A percentile compares a stretch with the other conserved stretches of the same genome.
phyloP scores from a whole-genome alignment of 1,284 basidiomycete species.

The Trichosporon faecale region DNA sequence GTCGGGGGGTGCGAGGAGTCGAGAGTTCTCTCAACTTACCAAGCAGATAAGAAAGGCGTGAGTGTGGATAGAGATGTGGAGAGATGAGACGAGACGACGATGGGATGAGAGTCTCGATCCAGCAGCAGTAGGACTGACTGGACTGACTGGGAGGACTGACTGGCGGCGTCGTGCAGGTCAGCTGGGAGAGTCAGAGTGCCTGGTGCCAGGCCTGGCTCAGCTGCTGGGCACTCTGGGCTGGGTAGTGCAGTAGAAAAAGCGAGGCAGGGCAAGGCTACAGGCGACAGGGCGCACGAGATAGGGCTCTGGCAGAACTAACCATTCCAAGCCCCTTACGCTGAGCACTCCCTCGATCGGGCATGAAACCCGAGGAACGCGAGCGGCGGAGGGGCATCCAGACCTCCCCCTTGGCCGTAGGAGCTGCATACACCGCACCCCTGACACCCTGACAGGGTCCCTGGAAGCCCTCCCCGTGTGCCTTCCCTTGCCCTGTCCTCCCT shows the following conservation, averaged over 20 bases:
- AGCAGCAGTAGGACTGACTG: too few species aligned
- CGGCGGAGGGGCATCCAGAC: too few species aligned
- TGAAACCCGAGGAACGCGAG: neutral
- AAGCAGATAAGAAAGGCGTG: neutral
- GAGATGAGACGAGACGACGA: neutral
- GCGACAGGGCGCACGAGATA: neutral
- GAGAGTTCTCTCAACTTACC: neutral
- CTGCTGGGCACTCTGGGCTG: neutral
- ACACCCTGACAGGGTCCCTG: neutral
- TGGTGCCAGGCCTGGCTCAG: too few species aligned
- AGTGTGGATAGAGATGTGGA: neutral
- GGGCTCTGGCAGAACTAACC: neutral
- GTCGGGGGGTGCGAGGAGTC: neutral
- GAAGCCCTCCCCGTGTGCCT: slow-evolving; percentile 1
- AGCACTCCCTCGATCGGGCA: neutral
- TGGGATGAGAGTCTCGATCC: neutral
- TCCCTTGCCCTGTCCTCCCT: neutral
- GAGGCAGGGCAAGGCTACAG: neutral
- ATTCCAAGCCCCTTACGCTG: neutral
- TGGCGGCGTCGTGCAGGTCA: neutral
- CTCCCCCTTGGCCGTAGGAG: neutral
- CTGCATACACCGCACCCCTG: neutral
- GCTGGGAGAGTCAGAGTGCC: neutral
- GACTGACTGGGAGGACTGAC: too few species aligned
- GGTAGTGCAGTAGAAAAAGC: neutral